phyloP scores from a whole-genome alignment of 768 basidiomycete genomes.

The Leccinum aurantiacum region DNA sequence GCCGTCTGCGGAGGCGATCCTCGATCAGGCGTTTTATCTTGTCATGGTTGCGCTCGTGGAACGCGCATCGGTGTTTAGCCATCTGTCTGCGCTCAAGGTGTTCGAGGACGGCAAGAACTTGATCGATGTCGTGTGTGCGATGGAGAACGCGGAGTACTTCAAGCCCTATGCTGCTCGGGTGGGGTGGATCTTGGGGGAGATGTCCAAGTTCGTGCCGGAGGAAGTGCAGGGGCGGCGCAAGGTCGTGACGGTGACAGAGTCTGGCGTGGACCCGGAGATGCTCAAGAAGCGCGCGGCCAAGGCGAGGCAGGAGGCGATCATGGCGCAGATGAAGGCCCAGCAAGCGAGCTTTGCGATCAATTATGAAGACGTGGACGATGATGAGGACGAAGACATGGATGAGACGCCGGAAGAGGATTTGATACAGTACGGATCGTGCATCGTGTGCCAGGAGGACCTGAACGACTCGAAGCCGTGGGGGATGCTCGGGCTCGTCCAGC shows the following conservation, averaged over 20 bases:
- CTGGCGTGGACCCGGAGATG: constrained; percentile 54
- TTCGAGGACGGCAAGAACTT: constrained; percentile 65
- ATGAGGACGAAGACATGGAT: constrained; percentile 50
- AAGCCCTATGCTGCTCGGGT: constrained; percentile 69
- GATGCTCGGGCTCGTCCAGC: constrained; percentile 81
- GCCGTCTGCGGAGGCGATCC: constrained; percentile 81
- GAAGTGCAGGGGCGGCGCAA: constrained; percentile 55
- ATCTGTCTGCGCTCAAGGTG: constrained; percentile 49
- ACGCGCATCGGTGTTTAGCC: constrained; percentile 59
- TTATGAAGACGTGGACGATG: constrained; percentile 75
- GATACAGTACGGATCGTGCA: constrained; percentile 85
- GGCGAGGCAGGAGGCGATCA: constrained; percentile 87
- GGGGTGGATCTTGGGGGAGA: constrained; percentile 69
- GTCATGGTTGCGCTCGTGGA: constrained; percentile 84
- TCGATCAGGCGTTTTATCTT: constrained; percentile 87
- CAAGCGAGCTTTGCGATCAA: constrained; percentile 84
- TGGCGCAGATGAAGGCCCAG: constrained; percentile 94
- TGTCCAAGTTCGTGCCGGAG: constrained; percentile 55
- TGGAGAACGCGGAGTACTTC: constrained; percentile 79
- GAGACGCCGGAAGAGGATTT: constrained; percentile 43
- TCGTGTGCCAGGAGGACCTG: constrained; percentile 96
- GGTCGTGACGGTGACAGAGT: constrained; percentile 37
- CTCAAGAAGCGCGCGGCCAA: constrained; percentile 84
- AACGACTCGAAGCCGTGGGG: constrained; percentile 75
- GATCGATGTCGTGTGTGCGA: constrained; percentile 67